A percentile compares a stretch with the other conserved stretches of the same genome.
Conservation (phyloP, 208 protist genomes). For the Trypanosoma mega region DNA sequence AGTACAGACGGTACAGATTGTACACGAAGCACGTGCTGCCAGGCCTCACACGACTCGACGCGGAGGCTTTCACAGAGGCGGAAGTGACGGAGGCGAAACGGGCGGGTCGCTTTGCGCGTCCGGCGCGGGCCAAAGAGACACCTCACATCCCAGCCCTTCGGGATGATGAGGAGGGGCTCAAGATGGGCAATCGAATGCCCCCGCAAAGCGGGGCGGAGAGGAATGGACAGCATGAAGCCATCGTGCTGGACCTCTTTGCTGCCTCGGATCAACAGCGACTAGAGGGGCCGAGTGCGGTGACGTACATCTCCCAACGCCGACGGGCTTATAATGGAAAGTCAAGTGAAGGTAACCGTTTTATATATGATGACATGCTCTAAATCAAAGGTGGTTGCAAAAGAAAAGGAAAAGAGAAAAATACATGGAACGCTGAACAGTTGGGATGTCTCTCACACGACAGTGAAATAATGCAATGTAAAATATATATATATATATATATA, state of each 20-base stretch:
- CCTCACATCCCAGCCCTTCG: too few relatives aligned
- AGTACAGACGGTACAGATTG: conserved; percentile 38
- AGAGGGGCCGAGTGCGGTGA: neutral
- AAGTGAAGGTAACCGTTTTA: conserved; percentile 46
- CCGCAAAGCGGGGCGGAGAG: too few relatives aligned
- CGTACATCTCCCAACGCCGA: conserved; percentile 19
- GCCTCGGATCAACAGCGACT: neutral
- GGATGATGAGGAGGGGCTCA: too few relatives aligned
- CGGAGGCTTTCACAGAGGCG: conserved; percentile 8
- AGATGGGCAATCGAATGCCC: too few relatives aligned
- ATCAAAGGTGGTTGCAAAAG: too few relatives aligned
- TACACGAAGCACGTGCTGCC: conserved; percentile 35
- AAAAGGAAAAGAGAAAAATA: too few relatives aligned
- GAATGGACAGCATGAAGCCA: neutral
- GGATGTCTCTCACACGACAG: too few relatives aligned
- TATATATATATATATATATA: too few relatives aligned
- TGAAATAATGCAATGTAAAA: too few relatives aligned
- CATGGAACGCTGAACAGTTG: too few relatives aligned
- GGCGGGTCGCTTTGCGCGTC: neutral
- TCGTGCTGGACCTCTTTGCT: conserved; percentile 1
- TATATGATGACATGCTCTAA: conserved; percentile 36
- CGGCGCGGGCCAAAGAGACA: too few relatives aligned
- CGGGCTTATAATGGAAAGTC: conserved; percentile 37
- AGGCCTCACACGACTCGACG: conserved; percentile 29
- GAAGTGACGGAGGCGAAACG: conserved; percentile 22